These are phyloP conservation scores for Zymoseptoria crescenta DNA, from an alignment of 2,329 filamentous ascomycete species.

Conservation along the genomic window DNA sequence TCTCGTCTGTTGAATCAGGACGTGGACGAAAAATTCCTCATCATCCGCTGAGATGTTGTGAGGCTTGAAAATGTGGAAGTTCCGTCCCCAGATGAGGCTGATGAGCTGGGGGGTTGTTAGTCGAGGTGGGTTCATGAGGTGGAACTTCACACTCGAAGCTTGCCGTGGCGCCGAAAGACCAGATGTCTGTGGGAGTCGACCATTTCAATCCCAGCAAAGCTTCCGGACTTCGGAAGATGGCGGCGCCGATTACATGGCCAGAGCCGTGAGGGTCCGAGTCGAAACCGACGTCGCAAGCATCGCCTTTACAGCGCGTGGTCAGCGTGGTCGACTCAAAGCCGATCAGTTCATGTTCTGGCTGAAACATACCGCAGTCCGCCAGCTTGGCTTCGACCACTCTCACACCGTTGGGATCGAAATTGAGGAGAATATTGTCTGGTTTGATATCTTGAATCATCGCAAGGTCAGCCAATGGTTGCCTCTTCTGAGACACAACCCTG, in stretches of 20 bases:
- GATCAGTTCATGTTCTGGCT: constrained; percentile 1
- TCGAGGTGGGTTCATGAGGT: not conserved
- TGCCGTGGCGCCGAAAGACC: constrained; percentile 34
- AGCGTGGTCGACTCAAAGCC: not conserved
- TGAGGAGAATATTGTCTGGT: constrained; percentile 33
- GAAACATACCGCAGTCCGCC: constrained; percentile 8
- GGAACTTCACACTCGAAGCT: constrained; percentile 8
- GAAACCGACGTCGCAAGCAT: constrained; percentile 16
- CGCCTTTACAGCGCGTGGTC: constrained; percentile 3
- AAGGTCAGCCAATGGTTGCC: constrained; percentile 11
- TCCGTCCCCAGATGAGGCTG: constrained; percentile 23
- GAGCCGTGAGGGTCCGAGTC: constrained; percentile 10
- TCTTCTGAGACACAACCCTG: not conserved
- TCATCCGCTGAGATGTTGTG: constrained; percentile 15
- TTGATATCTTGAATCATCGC: constrained; percentile 25
- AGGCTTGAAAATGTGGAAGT: constrained; percentile 25
- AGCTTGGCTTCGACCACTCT: constrained; percentile 30
- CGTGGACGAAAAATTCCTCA: constrained; percentile 20
- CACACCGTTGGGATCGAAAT: constrained; percentile 21
- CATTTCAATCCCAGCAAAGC: constrained; percentile 28
- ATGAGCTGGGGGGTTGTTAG: constrained; percentile 19
- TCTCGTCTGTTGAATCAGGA: constrained; percentile 20
- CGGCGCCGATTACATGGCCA: constrained; percentile 28
- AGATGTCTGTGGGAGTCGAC: constrained; percentile 35
- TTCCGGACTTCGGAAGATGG: constrained; percentile 35